Evolutionary conservation across 805 yeast genomes (phyloP).

Genomic region (Metschnikowia matae): DNA sequence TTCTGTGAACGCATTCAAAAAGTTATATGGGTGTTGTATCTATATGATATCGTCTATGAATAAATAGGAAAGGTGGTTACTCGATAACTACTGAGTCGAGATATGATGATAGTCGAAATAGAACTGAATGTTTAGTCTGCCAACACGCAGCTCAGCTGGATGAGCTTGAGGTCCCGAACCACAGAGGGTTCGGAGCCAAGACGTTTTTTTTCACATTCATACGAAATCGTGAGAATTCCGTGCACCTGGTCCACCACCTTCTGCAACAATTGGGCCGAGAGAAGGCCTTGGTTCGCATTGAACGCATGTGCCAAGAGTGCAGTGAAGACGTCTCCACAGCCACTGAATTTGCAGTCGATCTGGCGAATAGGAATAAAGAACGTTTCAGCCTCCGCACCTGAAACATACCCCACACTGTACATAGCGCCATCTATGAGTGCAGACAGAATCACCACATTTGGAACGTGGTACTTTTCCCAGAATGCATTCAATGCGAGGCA

Average conservation of each 20-base stretch:
- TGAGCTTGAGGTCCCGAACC: slow-evolving; percentile 34
- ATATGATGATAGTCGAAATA: too few species aligned
- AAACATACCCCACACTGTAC: slow-evolving; percentile 38
- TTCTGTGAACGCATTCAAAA: too few species aligned
- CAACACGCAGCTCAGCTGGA: slow-evolving; percentile 31
- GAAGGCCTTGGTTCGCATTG: slow-evolving; percentile 21
- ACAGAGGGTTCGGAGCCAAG: slow-evolving; percentile 18
- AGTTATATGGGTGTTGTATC: too few species aligned
- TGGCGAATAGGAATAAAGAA: slow-evolving; percentile 42
- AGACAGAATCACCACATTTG: slow-evolving; percentile 58
- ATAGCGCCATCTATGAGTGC: slow-evolving; percentile 35
- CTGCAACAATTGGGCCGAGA: slow-evolving; percentile 25
- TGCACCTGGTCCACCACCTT: slow-evolving; percentile 25
- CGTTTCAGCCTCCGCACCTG: slow-evolving; percentile 6
- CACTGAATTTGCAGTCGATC: slow-evolving; percentile 61
- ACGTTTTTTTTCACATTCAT: slow-evolving; percentile 15
- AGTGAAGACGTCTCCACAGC: slow-evolving; percentile 71
- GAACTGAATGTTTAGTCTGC: slow-evolving; percentile 12
- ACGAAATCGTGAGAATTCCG: slow-evolving; percentile 28
- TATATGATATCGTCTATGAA: too few species aligned
- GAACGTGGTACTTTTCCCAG: slow-evolving; percentile 41
- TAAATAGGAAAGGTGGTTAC: too few species aligned
- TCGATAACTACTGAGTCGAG: too few species aligned
- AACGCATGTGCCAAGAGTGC: slow-evolving; percentile 55
- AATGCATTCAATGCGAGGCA: slow-evolving; percentile 39